Evolutionary conservation across 1,284 basidiomycete species (phyloP), one percentile per base, ranked within the genome.

Genomic region (Kwoniella shivajii): DNA sequence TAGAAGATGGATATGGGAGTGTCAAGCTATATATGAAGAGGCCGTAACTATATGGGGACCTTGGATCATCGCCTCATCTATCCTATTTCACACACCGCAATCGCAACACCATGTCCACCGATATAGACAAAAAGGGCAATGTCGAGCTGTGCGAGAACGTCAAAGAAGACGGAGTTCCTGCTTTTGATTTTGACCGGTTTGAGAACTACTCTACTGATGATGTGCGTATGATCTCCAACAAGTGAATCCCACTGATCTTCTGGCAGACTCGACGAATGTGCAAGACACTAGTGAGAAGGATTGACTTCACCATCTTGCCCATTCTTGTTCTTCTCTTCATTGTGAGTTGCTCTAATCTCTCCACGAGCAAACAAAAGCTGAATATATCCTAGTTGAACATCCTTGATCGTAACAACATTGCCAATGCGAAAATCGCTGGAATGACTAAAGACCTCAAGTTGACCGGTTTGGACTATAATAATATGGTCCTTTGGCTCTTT

Each of bases 401-500:
- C 33, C 56, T 63, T 29, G 61, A 63, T 42, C 50, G 58, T 20
- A 57, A 59, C 45, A 57, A 57, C 27, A 60, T 63, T 38, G 61
- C 61, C 2, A 46, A 54, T 11, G 61, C 61, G 6, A 59, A 48
- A 24, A 11, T 22, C 36, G 30, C 51, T 6, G n/a, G 24, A 6
- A 31, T 63, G 34, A 42, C 34, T 11, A 49, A 60, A 24, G 72
- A 78, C 47, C 70, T 78, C 33, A 43, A 54, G 31, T 57, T 77
- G 22, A 64, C 20, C 46, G 60, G 67, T 47, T 50, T 59, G 0
- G 62, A 71, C 53, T 71, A 72, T 54, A 60, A 68, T 31, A 75
- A 71, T 0, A 67, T 67, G 31, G 64, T 79, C 16, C 69, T 67
- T 1, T 75, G 78, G 53, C 72, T 79, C 30, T 79, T 67, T 0